Evolutionary conservation across 176 grass and related monocot species (phyloP).

Genomic region (Eleusine indica): DNA sequence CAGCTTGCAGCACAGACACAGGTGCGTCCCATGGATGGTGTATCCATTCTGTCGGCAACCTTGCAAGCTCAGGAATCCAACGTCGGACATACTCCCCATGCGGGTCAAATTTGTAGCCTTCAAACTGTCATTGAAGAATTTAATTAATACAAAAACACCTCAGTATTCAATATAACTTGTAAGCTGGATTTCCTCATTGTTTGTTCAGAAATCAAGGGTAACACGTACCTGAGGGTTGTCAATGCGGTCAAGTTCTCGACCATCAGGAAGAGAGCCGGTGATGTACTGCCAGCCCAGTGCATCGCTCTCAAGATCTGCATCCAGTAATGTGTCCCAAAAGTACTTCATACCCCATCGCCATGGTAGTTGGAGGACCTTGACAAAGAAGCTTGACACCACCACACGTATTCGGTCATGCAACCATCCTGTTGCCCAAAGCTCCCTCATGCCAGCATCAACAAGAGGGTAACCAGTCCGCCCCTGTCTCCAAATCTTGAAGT

Average conservation of each 20-base stretch:
- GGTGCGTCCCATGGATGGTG: conserved; percentile 97
- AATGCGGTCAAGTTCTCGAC: conserved; percentile 83
- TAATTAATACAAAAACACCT: conserved; percentile 32
- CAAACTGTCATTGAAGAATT: conserved; percentile 55
- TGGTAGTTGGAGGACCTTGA: conserved; percentile 92
- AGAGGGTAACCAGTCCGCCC: conserved; percentile 93
- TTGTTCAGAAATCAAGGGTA: conserved; percentile 24
- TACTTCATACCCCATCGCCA: conserved; percentile 99
- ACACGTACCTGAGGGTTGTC: conserved; percentile 92
- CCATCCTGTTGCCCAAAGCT: conserved; percentile 98
- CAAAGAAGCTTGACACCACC: conserved; percentile 94
- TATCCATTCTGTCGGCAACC: conserved; percentile 96
- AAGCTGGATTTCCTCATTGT: conserved; percentile 12
- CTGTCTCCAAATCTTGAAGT: conserved; percentile 93
- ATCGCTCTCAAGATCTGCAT: conserved; percentile 98
- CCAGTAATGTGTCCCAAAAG: conserved; percentile 97
- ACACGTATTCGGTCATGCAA: conserved; percentile 92
- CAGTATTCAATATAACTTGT: conserved; percentile 17
- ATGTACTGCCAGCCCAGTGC: conserved; percentile 99
- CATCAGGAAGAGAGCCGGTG: conserved; percentile 88
- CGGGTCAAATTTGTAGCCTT: conserved; percentile 95
- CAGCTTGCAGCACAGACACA: conserved; percentile 78
- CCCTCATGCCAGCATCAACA: conserved; percentile 97
- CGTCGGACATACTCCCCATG: conserved; percentile 90
- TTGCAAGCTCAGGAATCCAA: conserved; percentile 93